phyloP scores from a whole-genome alignment of 306 rosid species.

The Sophora flavescens region DNA sequence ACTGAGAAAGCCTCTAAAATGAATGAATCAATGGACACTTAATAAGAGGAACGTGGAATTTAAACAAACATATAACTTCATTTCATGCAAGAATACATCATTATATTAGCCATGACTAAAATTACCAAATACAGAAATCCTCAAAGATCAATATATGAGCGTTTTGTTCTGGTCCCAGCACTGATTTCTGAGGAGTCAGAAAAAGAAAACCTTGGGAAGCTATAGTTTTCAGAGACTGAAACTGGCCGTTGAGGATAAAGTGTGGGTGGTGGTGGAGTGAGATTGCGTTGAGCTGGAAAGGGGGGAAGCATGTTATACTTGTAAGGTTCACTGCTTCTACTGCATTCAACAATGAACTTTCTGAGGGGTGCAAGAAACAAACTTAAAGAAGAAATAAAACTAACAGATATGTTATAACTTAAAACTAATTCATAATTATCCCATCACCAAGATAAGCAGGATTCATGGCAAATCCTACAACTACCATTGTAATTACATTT shows the following conservation, averaged over 20 bases:
- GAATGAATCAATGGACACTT: slow-evolving; percentile 29
- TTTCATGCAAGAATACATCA: background rate
- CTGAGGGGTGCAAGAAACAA: background rate
- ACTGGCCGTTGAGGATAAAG: slow-evolving; percentile 78
- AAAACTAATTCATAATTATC: slow-evolving; percentile 1
- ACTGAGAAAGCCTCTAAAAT: slow-evolving; percentile 21
- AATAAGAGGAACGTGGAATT: slow-evolving; percentile 1
- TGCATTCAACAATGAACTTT: slow-evolving; percentile 29
- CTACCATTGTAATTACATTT: slow-evolving; percentile 16
- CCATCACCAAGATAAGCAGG: slow-evolving; percentile 14
- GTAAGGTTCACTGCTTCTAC: slow-evolving; percentile 57
- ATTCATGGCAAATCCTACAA: slow-evolving; percentile 16
- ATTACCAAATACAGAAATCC: slow-evolving; percentile 1
- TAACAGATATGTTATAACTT: background rate
- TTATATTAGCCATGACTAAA: background rate
- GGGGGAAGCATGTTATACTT: slow-evolving; percentile 67
- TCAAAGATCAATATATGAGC: slow-evolving; percentile 67
- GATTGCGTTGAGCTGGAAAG: slow-evolving; percentile 71
- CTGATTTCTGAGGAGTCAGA: slow-evolving; percentile 55
- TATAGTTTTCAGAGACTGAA: slow-evolving; percentile 62
- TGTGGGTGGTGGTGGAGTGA: slow-evolving; percentile 70
- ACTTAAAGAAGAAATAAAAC: background rate
- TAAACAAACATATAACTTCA: background rate
- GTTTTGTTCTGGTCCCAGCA: slow-evolving; percentile 61
- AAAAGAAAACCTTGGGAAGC: slow-evolving; percentile 60